Conservation (phyloP, 768 basidiomycete genomes). For the Leucogyrophana mollusca region DNA sequence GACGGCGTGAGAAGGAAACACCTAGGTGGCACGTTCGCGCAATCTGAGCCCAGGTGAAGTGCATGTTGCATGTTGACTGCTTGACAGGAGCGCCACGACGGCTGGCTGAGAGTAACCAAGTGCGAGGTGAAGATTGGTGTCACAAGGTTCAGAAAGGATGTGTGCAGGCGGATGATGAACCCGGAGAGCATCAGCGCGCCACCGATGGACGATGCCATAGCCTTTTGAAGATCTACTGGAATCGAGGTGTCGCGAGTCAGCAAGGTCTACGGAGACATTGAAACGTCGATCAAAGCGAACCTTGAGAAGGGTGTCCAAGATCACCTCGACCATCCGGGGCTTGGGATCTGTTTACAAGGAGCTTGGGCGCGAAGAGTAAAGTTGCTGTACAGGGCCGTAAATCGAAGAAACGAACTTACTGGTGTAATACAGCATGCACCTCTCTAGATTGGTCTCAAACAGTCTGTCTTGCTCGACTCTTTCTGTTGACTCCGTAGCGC, state of each 20-base stretch:
- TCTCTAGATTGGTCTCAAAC: constrained; percentile 68
- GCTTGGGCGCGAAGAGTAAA: constrained; percentile 42
- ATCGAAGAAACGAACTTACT: constrained; percentile 54
- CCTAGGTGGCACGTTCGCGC: too few species aligned
- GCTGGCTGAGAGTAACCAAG: too few species aligned
- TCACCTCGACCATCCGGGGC: constrained; percentile 83
- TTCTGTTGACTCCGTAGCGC: constrained; percentile 51
- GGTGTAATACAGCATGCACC: constrained; percentile 74
- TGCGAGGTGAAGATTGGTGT: too few species aligned
- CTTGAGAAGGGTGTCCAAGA: constrained; percentile 79
- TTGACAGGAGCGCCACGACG: too few species aligned
- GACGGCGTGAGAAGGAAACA: too few species aligned
- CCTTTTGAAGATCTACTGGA: constrained; percentile 86
- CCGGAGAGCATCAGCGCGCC: constrained; percentile 92
- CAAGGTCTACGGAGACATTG: background rate
- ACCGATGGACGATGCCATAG: constrained; percentile 83
- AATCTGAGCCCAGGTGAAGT: too few species aligned
- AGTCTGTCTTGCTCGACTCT: constrained; percentile 73
- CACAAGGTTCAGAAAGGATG: too few species aligned
- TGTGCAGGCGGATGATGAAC: constrained; percentile 86
- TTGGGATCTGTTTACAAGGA: constrained; percentile 93
- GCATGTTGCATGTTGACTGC: too few species aligned
- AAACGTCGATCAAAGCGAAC: constrained; percentile 24
- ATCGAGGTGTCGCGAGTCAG: constrained; percentile 47
- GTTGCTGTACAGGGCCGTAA: constrained; percentile 1